Conservation (phyloP, 2,329 filamentous ascomycete species). For the Blastomyces gilchristii region DNA sequence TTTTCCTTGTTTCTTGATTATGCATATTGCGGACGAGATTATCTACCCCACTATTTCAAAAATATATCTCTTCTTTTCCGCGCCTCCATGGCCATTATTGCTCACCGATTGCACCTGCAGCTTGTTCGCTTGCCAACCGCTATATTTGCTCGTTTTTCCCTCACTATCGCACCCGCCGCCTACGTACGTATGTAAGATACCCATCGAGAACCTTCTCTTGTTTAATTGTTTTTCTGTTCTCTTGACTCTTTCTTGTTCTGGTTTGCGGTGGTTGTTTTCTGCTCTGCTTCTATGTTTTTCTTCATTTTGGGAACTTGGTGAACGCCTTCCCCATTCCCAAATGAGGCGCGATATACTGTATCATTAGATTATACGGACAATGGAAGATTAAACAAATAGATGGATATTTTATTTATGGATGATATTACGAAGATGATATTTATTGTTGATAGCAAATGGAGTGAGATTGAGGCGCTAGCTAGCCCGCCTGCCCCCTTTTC, state of each 20-base stretch:
- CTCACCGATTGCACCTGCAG: background rate
- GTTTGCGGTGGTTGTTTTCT: background rate
- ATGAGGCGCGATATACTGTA: background rate
- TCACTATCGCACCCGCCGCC: background rate
- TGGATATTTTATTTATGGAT: background rate
- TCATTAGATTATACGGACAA: background rate
- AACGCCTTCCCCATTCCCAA: background rate
- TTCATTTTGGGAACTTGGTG: background rate
- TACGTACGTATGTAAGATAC: conserved; percentile 3
- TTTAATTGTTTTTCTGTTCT: background rate
- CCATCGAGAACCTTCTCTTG: background rate
- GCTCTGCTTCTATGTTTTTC: background rate
- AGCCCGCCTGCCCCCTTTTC: background rate
- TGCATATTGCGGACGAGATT: background rate
- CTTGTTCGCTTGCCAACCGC: background rate
- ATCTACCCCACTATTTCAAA: background rate
- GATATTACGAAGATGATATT: background rate
- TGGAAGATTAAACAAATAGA: background rate
- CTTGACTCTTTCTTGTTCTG: background rate
- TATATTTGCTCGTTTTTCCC: background rate
- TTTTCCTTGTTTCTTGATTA: background rate
- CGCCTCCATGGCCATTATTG: background rate
- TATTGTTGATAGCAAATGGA: background rate
- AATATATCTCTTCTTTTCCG: background rate
- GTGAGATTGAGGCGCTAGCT: background rate